These are phyloP conservation scores for Pleurozium schreberi DNA, from an alignment of 225 moss, liverwort and hornwort species.

Conservation along the genomic window DNA sequence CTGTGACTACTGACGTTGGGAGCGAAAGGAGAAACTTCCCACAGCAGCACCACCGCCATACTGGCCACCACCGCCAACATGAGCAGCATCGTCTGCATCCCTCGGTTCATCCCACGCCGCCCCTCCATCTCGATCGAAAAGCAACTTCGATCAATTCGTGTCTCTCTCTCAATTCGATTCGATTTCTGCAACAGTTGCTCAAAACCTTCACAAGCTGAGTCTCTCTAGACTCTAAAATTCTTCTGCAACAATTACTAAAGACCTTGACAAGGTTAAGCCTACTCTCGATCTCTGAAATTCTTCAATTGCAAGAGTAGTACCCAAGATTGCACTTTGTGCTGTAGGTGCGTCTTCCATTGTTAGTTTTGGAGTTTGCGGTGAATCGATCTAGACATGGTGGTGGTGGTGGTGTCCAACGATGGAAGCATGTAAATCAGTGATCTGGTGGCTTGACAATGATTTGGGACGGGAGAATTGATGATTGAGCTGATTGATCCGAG, in stretches of 20 bases:
- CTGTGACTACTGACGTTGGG: background rate
- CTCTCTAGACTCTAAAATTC: too few relatives aligned
- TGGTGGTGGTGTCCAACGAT: background rate
- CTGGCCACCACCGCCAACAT: conserved; percentile 22
- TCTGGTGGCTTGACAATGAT: background rate
- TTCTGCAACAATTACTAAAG: background rate
- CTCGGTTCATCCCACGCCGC: background rate
- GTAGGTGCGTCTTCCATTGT: background rate
- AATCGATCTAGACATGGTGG: background rate
- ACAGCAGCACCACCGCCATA: conserved; percentile 17
- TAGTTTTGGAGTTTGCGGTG: background rate
- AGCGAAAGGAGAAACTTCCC: conserved; percentile 18
- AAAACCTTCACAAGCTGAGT: too few relatives aligned
- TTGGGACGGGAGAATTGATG: background rate
- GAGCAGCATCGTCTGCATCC: background rate
- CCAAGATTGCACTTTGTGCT: background rate
- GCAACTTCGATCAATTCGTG: background rate
- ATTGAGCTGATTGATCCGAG: background rate
- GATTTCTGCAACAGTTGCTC: background rate
- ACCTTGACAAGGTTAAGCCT: too few relatives aligned
- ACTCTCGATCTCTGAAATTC: too few relatives aligned
- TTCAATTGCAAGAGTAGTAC: background rate
- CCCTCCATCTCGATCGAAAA: background rate
- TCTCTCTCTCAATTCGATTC: background rate
- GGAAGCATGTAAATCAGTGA: background rate